Conservation (phyloP, 2,329 filamentous ascomycete genomes). For the Trichoderma koningiopsis region DNA sequence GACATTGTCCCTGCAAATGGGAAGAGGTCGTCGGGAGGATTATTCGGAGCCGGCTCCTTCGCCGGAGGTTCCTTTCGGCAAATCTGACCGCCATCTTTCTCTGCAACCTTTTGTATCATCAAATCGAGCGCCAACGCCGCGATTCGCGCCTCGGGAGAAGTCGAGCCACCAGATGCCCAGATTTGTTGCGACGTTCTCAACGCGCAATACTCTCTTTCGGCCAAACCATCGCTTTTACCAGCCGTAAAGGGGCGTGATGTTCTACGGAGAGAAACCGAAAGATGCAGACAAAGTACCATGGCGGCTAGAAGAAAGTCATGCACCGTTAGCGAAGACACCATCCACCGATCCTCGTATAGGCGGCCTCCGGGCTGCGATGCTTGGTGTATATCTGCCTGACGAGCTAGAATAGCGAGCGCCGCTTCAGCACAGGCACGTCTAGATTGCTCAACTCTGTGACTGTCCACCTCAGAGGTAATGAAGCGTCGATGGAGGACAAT, state of each 20-base stretch:
- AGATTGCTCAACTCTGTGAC: slow-evolving; percentile 1
- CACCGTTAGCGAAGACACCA: background rate
- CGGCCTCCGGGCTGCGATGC: slow-evolving; percentile 9
- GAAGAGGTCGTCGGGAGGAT: background rate
- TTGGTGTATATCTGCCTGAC: slow-evolving; percentile 11
- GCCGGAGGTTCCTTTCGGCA: background rate
- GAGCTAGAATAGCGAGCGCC: slow-evolving; percentile 4
- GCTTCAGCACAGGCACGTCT: slow-evolving; percentile 12
- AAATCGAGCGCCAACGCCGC: background rate
- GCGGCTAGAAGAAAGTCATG: slow-evolving; percentile 18
- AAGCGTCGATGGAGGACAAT: slow-evolving; percentile 14
- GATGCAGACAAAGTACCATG: slow-evolving; percentile 15
- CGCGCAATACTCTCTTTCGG: background rate
- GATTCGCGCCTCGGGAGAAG: background rate
- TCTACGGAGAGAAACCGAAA: slow-evolving; percentile 1
- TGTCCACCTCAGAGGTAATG: background rate
- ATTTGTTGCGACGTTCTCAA: background rate
- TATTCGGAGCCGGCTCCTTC: background rate
- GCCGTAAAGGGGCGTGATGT: background rate
- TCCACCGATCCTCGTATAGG: background rate
- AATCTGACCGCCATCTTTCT: background rate
- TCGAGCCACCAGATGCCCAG: background rate
- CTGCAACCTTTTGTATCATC: slow-evolving; percentile 10
- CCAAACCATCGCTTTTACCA: background rate
- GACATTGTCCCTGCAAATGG: slow-evolving; percentile 10